Percentiles rank a stretch among this genome's conserved stretches.
These are phyloP conservation scores for Umbelopsis sp. DNA, from an alignment of 192 early-diverging fungal species.

Conservation along the genomic window DNA sequence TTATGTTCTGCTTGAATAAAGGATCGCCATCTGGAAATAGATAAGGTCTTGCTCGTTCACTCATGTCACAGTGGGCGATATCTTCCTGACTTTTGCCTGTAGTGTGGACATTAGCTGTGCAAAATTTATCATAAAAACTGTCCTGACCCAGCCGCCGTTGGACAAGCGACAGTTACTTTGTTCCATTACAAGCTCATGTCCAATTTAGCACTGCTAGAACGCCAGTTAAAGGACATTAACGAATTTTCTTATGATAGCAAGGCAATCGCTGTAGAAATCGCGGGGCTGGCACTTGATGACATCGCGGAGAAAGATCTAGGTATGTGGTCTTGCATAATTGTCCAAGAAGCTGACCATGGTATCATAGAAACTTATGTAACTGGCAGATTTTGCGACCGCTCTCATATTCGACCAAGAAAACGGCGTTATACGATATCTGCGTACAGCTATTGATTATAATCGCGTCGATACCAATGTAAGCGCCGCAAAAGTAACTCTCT, in stretches of 20 bases:
- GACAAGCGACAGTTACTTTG: too few species aligned
- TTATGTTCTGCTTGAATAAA: too few species aligned
- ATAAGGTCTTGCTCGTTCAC: too few species aligned
- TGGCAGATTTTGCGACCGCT: constrained; percentile 46
- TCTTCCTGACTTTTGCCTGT: too few species aligned
- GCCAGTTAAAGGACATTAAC: constrained; percentile 21
- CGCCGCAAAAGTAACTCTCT: constrained; percentile 37
- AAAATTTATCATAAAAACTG: too few species aligned
- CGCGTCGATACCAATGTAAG: constrained; percentile 18
- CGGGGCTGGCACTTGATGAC: constrained; percentile 20
- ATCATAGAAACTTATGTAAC: too few species aligned
- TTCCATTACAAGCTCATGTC: constrained; percentile 13
- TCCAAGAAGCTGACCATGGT: too few species aligned
- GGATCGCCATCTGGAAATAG: too few species aligned
- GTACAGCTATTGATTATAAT: constrained; percentile 29
- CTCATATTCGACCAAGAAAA: constrained; percentile 43
- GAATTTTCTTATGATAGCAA: constrained; percentile 10
- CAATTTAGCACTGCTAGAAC: not conserved
- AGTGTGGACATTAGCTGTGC: too few species aligned
- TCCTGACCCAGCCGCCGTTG: too few species aligned
- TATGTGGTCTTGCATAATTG: not conserved
- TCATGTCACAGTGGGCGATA: too few species aligned
- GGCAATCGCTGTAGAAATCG: constrained; percentile 25
- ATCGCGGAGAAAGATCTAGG: constrained; percentile 30
- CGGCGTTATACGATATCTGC: constrained; percentile 48